A percentile compares a stretch with the other conserved stretches of the same genome.
Evolutionary conservation across 192 early-diverging fungal species (phyloP).

Genomic region (Thoreauomyces humboldtii): DNA sequence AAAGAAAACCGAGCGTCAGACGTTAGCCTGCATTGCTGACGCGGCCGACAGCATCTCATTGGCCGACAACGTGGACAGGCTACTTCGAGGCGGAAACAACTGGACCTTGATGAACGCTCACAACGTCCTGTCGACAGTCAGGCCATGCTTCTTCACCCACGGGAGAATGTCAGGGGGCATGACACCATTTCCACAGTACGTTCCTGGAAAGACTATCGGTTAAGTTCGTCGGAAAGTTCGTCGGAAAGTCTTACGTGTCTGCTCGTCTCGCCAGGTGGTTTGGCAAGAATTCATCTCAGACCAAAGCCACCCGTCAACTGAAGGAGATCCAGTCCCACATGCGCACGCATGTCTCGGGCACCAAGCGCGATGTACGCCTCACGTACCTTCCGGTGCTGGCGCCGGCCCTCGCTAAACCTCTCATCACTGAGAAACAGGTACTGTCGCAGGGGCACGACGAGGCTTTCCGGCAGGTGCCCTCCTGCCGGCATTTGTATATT

Average conservation of each 20-base stretch:
- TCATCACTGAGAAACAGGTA: slow-evolving; percentile 41
- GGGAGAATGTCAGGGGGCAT: slow-evolving; percentile 47
- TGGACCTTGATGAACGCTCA: slow-evolving; percentile 92
- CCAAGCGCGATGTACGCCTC: slow-evolving; percentile 83
- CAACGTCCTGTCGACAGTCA: slow-evolving; percentile 76
- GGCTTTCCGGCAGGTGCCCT: too few species aligned
- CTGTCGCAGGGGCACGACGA: too few species aligned
- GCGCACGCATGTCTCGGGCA: slow-evolving; percentile 74
- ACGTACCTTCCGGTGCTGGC: slow-evolving; percentile 79
- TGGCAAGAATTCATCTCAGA: slow-evolving; percentile 82
- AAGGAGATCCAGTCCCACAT: slow-evolving; percentile 86
- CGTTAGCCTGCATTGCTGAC: slow-evolving; percentile 64
- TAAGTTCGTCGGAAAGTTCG: not conserved
- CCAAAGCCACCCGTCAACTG: slow-evolving; percentile 68
- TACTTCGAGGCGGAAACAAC: slow-evolving; percentile 62
- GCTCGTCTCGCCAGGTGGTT: slow-evolving; percentile 65
- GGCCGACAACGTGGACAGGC: slow-evolving; percentile 76
- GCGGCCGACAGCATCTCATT: slow-evolving; percentile 87
- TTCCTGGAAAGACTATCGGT: not conserved
- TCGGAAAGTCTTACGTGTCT: not conserved
- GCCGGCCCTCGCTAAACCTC: slow-evolving; percentile 50
- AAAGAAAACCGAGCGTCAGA: slow-evolving; percentile 28
- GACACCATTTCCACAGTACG: slow-evolving; percentile 40
- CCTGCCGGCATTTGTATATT: not conserved
- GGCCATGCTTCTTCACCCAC: slow-evolving; percentile 78